Percentiles rank a stretch among this genome's conserved stretches.
These are phyloP conservation scores for Dunaliella primolecta DNA, from an alignment of 139 green algal genomes.

Conservation along the genomic window DNA sequence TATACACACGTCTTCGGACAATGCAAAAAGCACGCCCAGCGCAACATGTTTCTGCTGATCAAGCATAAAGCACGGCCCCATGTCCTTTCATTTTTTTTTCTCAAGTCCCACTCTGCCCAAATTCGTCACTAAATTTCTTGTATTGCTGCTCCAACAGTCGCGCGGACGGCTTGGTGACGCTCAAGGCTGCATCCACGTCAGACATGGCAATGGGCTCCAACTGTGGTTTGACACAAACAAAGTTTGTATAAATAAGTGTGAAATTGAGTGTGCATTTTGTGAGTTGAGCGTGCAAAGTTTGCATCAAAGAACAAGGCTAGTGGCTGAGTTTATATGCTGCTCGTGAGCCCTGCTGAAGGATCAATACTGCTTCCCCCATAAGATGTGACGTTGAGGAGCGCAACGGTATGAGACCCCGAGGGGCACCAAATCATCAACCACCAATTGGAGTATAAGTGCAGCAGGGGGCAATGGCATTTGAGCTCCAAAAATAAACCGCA, in stretches of 20 bases:
- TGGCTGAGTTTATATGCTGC: neutral
- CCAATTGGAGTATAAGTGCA: too few species aligned
- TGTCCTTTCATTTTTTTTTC: too few species aligned
- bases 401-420: too few species aligned
- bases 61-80: too few species aligned
- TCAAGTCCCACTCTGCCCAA: slow-evolving; percentile 35
- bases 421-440: too few species aligned
- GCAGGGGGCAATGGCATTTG: too few species aligned
- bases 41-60: too few species aligned
- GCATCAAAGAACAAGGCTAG: neutral
- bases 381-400: too few species aligned
- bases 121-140: slow-evolving; percentile 39
- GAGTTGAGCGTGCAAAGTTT: neutral
- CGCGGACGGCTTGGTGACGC: slow-evolving; percentile 49
- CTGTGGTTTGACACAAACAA: slow-evolving; percentile 21
- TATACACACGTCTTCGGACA: too few species aligned
- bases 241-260: neutral
- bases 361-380: too few species aligned
- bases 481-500: too few species aligned
- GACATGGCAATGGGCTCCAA: slow-evolving; percentile 43
- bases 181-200: slow-evolving; percentile 52
- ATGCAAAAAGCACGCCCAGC: too few species aligned
- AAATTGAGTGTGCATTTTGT: neutral
- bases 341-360: neutral
- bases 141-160: slow-evolving; percentile 42